A percentile compares a stretch with the other conserved stretches of the same genome.
phyloP scores from a whole-genome alignment of 2,329 filamentous ascomycete genomes.

The Xylariaceae sp. region DNA sequence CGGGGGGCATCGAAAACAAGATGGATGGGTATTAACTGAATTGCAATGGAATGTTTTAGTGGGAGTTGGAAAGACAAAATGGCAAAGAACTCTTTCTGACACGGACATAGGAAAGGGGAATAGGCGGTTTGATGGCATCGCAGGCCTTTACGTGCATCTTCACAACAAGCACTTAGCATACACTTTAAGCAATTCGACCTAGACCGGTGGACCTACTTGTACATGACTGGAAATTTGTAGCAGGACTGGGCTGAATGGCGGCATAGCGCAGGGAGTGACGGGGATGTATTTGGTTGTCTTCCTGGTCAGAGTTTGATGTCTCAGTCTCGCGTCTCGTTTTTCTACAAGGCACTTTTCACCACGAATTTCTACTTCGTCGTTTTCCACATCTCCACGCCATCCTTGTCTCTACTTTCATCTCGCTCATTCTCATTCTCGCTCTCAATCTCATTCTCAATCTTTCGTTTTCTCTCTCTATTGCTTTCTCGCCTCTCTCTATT shows the following conservation, averaged over 20 bases:
- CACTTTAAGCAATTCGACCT: constrained; percentile 28
- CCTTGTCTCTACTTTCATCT: constrained; percentile 7
- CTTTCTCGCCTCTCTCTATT: constrained; percentile 15
- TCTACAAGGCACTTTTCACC: constrained; percentile 22
- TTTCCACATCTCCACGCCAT: constrained; percentile 1
- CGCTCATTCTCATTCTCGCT: constrained; percentile 15
- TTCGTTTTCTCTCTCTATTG: constrained; percentile 11
- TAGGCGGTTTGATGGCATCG: constrained; percentile 24
- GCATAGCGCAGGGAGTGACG: constrained; percentile 36
- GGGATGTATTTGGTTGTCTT: constrained; percentile 33
- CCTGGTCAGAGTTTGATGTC: constrained; percentile 26
- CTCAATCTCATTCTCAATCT: constrained; percentile 11
- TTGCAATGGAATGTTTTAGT: constrained; percentile 34
- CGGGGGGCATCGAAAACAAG: constrained; percentile 6
- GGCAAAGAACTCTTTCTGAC: constrained; percentile 22
- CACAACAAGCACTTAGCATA: constrained; percentile 29
- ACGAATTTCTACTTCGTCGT: constrained; percentile 11
- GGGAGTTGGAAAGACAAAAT: constrained; percentile 41
- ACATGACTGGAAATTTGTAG: constrained; percentile 33
- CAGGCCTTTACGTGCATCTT: constrained; percentile 23
- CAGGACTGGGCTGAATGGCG: constrained; percentile 30
- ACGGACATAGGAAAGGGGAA: constrained; percentile 22
- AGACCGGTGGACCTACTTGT: constrained; percentile 29
- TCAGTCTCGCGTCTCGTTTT: constrained; percentile 26
- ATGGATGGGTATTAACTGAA: constrained; percentile 23